Evolutionary conservation across 2,329 filamentous ascomycete species (phyloP).

Genomic region (Hypoxylon sp.): DNA sequence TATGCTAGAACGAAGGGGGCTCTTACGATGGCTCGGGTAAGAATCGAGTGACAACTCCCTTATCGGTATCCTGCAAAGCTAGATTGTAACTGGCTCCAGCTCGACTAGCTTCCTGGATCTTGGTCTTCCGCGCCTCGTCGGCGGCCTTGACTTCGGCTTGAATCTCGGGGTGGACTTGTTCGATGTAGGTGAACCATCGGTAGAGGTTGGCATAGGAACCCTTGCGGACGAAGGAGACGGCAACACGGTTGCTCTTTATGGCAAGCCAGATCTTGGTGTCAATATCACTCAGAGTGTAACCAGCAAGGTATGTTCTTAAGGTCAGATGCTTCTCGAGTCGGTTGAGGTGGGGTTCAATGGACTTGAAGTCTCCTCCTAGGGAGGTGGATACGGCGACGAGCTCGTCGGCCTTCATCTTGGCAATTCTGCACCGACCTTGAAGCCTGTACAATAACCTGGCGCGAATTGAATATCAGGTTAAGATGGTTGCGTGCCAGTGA

Average conservation of each 20-base stretch:
- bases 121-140: constrained; percentile 76
- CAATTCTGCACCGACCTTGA: neutral
- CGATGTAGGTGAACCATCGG: constrained; percentile 90
- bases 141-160: constrained; percentile 76
- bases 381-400: constrained; percentile 65
- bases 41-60: constrained; percentile 92
- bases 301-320: constrained; percentile 86
- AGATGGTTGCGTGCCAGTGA: constrained; percentile 11
- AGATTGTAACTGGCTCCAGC: constrained; percentile 91
- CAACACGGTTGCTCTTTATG: constrained; percentile 86
- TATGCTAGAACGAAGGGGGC: neutral
- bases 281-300: constrained; percentile 80
- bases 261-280: constrained; percentile 88
- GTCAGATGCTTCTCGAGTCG: constrained; percentile 89
- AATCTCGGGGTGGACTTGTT: constrained; percentile 83
- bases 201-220: constrained; percentile 80
- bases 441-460: neutral
- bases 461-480: constrained; percentile 8
- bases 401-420: constrained; percentile 69
- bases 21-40: constrained; percentile 89
- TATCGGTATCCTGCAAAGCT: constrained; percentile 83
- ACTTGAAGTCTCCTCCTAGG: constrained; percentile 80
- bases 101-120: constrained; percentile 77
- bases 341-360: constrained; percentile 78
- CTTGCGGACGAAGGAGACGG: constrained; percentile 83